phyloP scores from a whole-genome alignment of 306 rosid genomes.

The Betula pendula region DNA sequence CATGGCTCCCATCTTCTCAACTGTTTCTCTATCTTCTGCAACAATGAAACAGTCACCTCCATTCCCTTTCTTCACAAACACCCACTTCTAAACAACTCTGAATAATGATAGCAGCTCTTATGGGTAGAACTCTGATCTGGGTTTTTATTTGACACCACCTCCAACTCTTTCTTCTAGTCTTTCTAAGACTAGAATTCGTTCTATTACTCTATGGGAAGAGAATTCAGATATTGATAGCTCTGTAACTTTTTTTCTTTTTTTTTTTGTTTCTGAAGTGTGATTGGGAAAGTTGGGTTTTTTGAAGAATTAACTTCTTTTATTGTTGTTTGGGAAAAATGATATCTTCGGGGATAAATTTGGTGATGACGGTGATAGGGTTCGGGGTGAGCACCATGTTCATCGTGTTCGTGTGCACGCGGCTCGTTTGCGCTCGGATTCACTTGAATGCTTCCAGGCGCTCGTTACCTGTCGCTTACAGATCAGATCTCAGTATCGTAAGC shows the following conservation, averaged over 20 bases:
- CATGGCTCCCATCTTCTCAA: conserved; percentile 34
- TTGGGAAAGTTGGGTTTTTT: conserved; percentile 19
- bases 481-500: conserved; percentile 69
- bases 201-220: not conserved
- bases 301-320: not conserved
- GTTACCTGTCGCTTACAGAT: conserved; percentile 74
- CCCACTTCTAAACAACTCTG: not conserved
- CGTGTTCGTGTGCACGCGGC: conserved; percentile 82
- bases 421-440: conserved; percentile 89
- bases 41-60: conserved; percentile 24
- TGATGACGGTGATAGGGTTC: conserved; percentile 95
- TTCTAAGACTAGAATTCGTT: conserved; percentile 10
- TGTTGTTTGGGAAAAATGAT: conserved; percentile 44
- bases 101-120: conserved; percentile 6
- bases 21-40: conserved; percentile 23
- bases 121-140: not conserved
- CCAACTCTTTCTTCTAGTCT: not conserved
- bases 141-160: not conserved
- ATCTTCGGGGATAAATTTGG: conserved; percentile 80
- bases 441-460: conserved; percentile 76
- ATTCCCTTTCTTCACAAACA: not conserved
- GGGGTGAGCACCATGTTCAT: conserved; percentile 95
- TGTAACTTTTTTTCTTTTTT: not conserved
- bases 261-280: conserved; percentile 1
- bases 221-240: not conserved